A percentile compares a stretch with the other conserved stretches of the same genome.
phyloP scores from a whole-genome alignment of 179 eudicot species.

The Actinidia arguta region DNA sequence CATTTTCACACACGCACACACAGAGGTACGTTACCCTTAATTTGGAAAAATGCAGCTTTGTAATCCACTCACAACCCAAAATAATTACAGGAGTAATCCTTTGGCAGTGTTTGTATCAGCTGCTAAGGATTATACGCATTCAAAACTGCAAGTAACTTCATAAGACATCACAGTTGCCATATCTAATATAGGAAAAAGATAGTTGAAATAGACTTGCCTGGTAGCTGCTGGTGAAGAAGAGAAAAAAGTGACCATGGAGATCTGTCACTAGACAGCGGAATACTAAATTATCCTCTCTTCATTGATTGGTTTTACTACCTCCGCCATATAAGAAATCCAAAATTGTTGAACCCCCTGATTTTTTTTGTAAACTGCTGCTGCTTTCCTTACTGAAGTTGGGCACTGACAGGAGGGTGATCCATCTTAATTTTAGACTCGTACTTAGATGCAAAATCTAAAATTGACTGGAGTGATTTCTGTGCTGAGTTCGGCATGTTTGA shows the following conservation, averaged over 20 bases:
- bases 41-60: constrained; percentile 3
- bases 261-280: neutral
- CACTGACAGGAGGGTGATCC: constrained; percentile 18
- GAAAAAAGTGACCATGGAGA: neutral
- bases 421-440: constrained; percentile 52
- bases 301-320: constrained; percentile 20
- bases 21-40: constrained; percentile 1
- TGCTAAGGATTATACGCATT: neutral
- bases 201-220: constrained; percentile 14
- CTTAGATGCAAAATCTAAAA: constrained; percentile 73
- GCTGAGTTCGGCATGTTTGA: constrained; percentile 39
- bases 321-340: constrained; percentile 37
- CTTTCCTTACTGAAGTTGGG: constrained; percentile 24
- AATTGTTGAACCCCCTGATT: constrained; percentile 36
- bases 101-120: neutral
- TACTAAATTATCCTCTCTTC: constrained; percentile 4
- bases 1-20: too few species aligned
- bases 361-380: constrained; percentile 24
- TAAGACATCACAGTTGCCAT: neutral
- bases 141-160: neutral
- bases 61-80: neutral
- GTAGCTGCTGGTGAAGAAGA: neutral
- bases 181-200: neutral
- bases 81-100: neutral
- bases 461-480: constrained; percentile 67